Percentiles rank a stretch among this genome's conserved stretches.
These are phyloP conservation scores for Mycena latifolia DNA, from an alignment of 768 basidiomycete species.

Conservation along the genomic window DNA sequence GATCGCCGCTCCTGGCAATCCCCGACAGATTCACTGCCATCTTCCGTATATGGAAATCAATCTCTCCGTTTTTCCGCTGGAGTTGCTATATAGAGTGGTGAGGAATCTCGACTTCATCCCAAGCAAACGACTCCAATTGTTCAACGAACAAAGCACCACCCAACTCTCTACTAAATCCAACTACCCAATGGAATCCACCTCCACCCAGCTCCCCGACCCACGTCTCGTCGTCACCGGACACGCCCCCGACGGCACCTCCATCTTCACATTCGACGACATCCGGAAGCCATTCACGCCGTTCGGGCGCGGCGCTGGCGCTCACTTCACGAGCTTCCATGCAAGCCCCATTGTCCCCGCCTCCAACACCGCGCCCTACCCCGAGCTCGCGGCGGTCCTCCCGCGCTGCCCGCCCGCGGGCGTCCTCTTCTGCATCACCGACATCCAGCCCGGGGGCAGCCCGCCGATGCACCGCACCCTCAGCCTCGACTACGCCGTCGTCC, in stretches of 20 bases:
- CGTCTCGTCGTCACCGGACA: neutral
- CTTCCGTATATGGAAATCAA: neutral
- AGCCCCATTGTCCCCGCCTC: constrained; percentile 23
- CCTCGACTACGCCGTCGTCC: constrained; percentile 32
- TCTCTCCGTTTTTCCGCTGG: neutral
- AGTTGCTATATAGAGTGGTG: neutral
- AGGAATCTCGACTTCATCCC: neutral
- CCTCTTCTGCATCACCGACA: constrained; percentile 23
- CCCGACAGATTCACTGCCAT: too few relatives aligned
- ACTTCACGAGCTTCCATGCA: constrained; percentile 24
- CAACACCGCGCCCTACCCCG: constrained; percentile 26
- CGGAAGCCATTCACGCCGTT: constrained; percentile 16
- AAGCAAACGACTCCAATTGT: neutral
- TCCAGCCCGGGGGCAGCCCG: constrained; percentile 11
- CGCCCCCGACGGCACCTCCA: neutral
- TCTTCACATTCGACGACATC: constrained; percentile 20
- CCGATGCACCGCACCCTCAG: constrained; percentile 35
- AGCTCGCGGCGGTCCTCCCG: constrained; percentile 15
- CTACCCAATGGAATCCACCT: neutral
- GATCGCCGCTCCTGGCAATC: too few relatives aligned
- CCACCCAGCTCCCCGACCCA: neutral
- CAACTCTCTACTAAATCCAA: too few relatives aligned
- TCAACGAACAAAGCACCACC: too few relatives aligned
- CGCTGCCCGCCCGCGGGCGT: constrained; percentile 23
- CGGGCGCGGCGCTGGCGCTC: neutral